Evolutionary conservation across 2,329 filamentous ascomycete genomes (phyloP).

Genomic region (Aureobasidium sp.): DNA sequence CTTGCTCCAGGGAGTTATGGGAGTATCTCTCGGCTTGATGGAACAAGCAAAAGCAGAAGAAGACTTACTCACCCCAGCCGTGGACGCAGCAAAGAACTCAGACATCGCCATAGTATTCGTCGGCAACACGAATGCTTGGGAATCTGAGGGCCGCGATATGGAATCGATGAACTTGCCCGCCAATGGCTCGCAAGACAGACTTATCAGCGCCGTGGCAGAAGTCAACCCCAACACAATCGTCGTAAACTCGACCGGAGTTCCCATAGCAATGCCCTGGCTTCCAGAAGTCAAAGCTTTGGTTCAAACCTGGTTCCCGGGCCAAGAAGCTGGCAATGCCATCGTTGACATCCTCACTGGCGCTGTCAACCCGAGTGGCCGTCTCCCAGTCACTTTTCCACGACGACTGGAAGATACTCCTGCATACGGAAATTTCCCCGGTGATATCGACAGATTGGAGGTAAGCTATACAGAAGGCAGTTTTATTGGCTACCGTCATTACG

Average conservation of each 20-base stretch:
- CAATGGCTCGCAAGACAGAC: slow-evolving; percentile 65
- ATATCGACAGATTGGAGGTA: slow-evolving; percentile 62
- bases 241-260: slow-evolving; percentile 81
- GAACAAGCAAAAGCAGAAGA: not conserved
- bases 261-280: slow-evolving; percentile 52
- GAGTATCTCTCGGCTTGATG: not conserved
- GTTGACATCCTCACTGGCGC: slow-evolving; percentile 80
- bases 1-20: not conserved
- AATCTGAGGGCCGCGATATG: slow-evolving; percentile 66
- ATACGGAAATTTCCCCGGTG: slow-evolving; percentile 49
- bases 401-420: slow-evolving; percentile 69
- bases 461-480: slow-evolving; percentile 80
- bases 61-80: slow-evolving; percentile 51
- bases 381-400: slow-evolving; percentile 86
- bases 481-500: slow-evolving; percentile 88
- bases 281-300: slow-evolving; percentile 23
- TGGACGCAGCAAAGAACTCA: slow-evolving; percentile 66
- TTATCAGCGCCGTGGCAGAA: slow-evolving; percentile 69
- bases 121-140: slow-evolving; percentile 48
- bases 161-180: slow-evolving; percentile 65
- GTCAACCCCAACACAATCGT: slow-evolving; percentile 76
- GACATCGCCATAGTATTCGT: slow-evolving; percentile 77
- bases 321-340: slow-evolving; percentile 84
- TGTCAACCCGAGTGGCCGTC: slow-evolving; percentile 76
- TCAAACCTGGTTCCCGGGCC: slow-evolving; percentile 60